phyloP scores from a whole-genome alignment of 768 basidiomycete species.

The Xerocomellus dryophilus region DNA sequence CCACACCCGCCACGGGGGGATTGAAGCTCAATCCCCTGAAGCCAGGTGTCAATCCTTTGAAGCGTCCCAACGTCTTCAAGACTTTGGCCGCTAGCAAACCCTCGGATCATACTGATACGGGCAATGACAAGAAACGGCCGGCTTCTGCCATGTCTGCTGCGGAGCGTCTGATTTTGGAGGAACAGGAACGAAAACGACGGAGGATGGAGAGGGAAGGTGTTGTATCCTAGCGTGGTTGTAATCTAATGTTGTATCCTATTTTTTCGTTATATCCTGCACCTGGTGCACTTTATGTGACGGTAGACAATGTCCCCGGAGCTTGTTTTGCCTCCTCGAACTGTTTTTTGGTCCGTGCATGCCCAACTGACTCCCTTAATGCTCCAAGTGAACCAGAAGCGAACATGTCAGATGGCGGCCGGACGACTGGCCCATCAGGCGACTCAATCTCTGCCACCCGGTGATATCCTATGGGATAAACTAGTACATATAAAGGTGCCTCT shows the following conservation, averaged over 20 bases:
- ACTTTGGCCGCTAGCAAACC: conserved; percentile 35
- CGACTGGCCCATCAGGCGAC: too few species aligned
- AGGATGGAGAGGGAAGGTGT: conserved; percentile 56
- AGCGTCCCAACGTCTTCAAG: conserved; percentile 76
- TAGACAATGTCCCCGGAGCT: too few species aligned
- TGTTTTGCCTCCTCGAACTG: too few species aligned
- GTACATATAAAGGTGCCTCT: too few species aligned
- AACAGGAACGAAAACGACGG: conserved; percentile 84
- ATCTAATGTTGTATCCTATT: conserved; percentile 1
- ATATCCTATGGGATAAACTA: too few species aligned
- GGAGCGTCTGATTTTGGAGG: conserved; percentile 84
- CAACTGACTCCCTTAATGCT: too few species aligned
- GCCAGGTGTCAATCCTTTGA: conserved; percentile 54
- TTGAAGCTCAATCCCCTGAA: conserved; percentile 59
- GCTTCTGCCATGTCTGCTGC: conserved; percentile 73
- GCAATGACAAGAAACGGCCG: conserved; percentile 58
- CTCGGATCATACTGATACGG: conserved; percentile 28
- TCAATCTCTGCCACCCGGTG: too few species aligned
- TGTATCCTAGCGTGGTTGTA: conserved; percentile 11
- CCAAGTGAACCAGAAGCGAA: neutral
- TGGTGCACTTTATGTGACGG: neutral
- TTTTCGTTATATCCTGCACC: conserved; percentile 1
- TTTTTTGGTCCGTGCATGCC: too few species aligned
- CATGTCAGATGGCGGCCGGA: neutral
- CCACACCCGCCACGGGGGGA: conserved; percentile 36